These are phyloP conservation scores for Simplicillium aogashimaense DNA, from an alignment of 2,329 filamentous ascomycete genomes.

Conservation along the genomic window DNA sequence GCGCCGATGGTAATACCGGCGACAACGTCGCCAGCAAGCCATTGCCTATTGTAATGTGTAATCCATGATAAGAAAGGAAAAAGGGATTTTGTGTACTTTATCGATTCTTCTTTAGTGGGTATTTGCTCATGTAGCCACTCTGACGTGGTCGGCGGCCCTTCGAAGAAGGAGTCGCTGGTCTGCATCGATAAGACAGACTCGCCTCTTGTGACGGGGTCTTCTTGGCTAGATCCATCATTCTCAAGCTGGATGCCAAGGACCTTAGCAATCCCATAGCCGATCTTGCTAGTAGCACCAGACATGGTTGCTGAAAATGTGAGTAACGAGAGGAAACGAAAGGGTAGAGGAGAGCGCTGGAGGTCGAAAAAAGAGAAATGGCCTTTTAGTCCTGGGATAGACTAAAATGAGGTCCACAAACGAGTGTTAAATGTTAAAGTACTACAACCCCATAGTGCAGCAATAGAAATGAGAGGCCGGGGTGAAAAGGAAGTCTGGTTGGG, in stretches of 20 bases:
- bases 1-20: constrained; percentile 57
- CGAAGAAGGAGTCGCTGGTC: constrained; percentile 70
- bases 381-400: too few relatives aligned
- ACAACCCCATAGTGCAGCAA: too few relatives aligned
- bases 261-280: constrained; percentile 69
- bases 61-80: constrained; percentile 95
- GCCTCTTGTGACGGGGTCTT: constrained; percentile 59
- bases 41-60: constrained; percentile 74
- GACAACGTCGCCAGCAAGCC: constrained; percentile 81
- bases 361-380: too few relatives aligned
- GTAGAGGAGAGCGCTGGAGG: too few relatives aligned
- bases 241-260: constrained; percentile 74
- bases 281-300: constrained; percentile 36
- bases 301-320: constrained; percentile 14
- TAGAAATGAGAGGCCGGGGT: too few relatives aligned
- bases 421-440: too few relatives aligned
- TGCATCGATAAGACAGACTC: constrained; percentile 70
- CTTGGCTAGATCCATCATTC: constrained; percentile 29
- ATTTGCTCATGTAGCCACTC: constrained; percentile 62
- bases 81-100: constrained; percentile 56
- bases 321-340: too few relatives aligned
- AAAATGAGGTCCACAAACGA: too few relatives aligned
- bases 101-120: constrained; percentile 46
- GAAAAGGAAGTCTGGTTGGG: too few relatives aligned
- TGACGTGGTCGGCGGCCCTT: constrained; percentile 63